A percentile compares a stretch with the other conserved stretches of the same genome.
Conservation (phyloP, 2,329 filamentous ascomycete species). For the Cryphonectria nitschkei region DNA sequence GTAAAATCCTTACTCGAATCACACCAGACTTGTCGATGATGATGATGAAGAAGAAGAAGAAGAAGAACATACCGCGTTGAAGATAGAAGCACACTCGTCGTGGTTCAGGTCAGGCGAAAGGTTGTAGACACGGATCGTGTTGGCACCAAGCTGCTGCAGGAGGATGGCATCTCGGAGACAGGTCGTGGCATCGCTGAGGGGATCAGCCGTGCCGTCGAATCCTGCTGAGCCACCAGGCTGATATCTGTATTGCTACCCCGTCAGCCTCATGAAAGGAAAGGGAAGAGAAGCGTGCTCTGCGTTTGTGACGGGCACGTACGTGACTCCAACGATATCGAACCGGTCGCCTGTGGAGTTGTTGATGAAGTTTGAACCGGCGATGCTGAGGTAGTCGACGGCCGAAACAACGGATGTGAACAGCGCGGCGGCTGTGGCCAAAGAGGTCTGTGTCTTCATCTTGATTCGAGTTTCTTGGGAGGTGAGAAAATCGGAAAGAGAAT, state of each 20-base stretch:
- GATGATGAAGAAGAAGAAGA: too few relatives aligned
- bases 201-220: slow-evolving; percentile 51
- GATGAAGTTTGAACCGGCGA: slow-evolving; percentile 46
- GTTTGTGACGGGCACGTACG: slow-evolving; percentile 34
- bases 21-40: too few relatives aligned
- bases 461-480: neutral
- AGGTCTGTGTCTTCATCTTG: slow-evolving; percentile 28
- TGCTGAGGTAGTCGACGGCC: slow-evolving; percentile 24
- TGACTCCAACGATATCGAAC: slow-evolving; percentile 65
- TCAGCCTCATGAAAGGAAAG: slow-evolving; percentile 8
- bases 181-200: slow-evolving; percentile 34
- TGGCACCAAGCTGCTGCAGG: slow-evolving; percentile 62
- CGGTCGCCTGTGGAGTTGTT: slow-evolving; percentile 57
- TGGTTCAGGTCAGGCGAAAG: slow-evolving; percentile 63
- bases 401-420: slow-evolving; percentile 28
- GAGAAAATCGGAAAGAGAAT: neutral
- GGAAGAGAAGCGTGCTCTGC: too few relatives aligned
- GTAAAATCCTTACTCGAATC: too few relatives aligned
- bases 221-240: slow-evolving; percentile 64
- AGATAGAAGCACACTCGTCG: slow-evolving; percentile 63
- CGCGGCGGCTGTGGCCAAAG: slow-evolving; percentile 25
- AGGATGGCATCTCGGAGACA: slow-evolving; percentile 61
- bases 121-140: slow-evolving; percentile 68
- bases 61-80: slow-evolving; percentile 48
- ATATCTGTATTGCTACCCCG: slow-evolving; percentile 42